Conservation (phyloP, 176 grass and related monocot genomes). For the Alloteropsis semialata region DNA sequence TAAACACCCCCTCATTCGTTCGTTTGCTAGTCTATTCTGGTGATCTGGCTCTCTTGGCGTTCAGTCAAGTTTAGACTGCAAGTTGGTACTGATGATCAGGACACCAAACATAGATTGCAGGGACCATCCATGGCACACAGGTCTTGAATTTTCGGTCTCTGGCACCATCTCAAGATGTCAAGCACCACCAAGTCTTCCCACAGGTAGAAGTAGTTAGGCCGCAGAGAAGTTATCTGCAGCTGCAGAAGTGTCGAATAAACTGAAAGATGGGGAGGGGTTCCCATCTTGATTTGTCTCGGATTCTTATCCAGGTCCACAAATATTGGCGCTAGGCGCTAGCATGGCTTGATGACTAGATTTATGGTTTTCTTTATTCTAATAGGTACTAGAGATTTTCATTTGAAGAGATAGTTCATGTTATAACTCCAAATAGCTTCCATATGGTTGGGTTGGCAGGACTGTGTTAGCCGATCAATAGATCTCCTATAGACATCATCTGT, state of each 20-base stretch:
- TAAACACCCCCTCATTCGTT: no score
- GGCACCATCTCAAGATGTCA: neutral
- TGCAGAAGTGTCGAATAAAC: neutral
- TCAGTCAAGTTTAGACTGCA: neutral
- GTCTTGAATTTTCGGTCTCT: neutral
- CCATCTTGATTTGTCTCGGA: no score
- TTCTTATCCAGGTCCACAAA: no score
- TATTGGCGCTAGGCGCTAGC: no score
- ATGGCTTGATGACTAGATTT: no score
- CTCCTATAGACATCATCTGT: no score
- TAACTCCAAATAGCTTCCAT: no score
- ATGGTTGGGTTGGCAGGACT: no score
- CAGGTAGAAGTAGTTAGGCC: neutral
- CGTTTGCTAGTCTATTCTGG: neutral
- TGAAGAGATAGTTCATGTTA: no score
- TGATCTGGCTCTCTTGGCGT: neutral
- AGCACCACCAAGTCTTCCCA: neutral
- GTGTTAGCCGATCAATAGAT: no score
- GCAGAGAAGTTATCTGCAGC: neutral
- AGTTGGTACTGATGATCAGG: neutral
- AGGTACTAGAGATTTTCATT: no score
- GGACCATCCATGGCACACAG: neutral
- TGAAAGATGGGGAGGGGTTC: neutral
- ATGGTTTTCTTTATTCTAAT: no score
- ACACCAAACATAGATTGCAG: neutral